Evolutionary conservation across 78 protist genomes (phyloP).

Genomic region (Acrasis kona): DNA sequence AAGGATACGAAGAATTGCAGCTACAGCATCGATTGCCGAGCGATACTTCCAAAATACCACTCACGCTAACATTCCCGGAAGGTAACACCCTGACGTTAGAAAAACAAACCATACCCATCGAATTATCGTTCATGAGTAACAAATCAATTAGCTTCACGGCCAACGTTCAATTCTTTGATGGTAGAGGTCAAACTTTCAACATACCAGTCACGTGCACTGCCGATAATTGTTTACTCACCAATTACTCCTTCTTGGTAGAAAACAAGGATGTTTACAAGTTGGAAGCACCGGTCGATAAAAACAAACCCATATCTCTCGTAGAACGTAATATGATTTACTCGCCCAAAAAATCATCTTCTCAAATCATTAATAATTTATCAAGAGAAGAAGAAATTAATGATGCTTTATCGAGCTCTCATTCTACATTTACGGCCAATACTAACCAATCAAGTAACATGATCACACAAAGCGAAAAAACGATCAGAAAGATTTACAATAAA

Average conservation of each 20-base stretch:
- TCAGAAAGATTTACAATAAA: background rate
- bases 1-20: slow-evolving; percentile 52
- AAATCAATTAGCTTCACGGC: slow-evolving; percentile 44
- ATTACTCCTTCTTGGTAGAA: slow-evolving; percentile 1
- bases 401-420: too few relatives aligned
- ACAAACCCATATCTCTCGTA: too few relatives aligned
- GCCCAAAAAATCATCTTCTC: too few relatives aligned
- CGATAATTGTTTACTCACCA: slow-evolving; percentile 35
- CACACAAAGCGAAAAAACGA: background rate
- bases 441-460: background rate
- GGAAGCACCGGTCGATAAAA: too few relatives aligned
- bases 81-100: slow-evolving; percentile 2
- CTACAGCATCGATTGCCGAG: slow-evolving; percentile 22
- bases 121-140: slow-evolving; percentile 11
- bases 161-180: slow-evolving; percentile 34
- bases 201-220: slow-evolving; percentile 29
- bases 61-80: slow-evolving; percentile 34
- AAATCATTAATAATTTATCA: too few relatives aligned
- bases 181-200: slow-evolving; percentile 20
- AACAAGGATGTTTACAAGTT: too few relatives aligned
- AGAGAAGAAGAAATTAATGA: too few relatives aligned
- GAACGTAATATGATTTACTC: too few relatives aligned
- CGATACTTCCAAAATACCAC: slow-evolving; percentile 28
- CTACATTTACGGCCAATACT: too few relatives aligned
- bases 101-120: background rate